These are phyloP conservation scores for Monosporascus sp. DNA, from an alignment of 2,329 filamentous ascomycete genomes.

Conservation along the genomic window DNA sequence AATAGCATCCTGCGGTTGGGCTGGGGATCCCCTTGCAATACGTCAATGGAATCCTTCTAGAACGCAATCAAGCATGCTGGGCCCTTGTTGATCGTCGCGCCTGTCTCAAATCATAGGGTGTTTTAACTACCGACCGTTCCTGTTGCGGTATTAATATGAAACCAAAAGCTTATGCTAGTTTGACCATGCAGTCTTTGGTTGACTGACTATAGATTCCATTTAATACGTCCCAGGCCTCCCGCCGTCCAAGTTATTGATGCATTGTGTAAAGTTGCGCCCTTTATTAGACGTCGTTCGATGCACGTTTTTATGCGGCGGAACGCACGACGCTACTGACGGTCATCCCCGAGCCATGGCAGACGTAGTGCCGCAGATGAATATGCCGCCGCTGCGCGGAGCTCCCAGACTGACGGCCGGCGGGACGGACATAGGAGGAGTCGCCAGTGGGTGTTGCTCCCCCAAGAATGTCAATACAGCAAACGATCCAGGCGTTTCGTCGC, in stretches of 20 bases:
- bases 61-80: background rate
- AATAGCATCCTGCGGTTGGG: background rate
- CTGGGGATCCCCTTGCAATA: background rate
- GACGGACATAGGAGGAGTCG: background rate
- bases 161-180: background rate
- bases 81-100: background rate
- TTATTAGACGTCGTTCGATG: background rate
- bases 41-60: background rate
- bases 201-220: no score
- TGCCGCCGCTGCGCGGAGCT: background rate
- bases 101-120: background rate
- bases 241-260: constrained; percentile 1
- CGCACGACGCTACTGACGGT: background rate
- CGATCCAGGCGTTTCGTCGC: background rate
- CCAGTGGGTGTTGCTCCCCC: background rate
- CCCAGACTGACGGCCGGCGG: background rate
- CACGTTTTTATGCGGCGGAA: background rate
- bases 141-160: background rate
- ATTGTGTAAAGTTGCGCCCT: constrained; percentile 1
- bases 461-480: background rate
- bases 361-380: background rate
- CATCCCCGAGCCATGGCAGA: background rate
- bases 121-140: background rate
- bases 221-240: no score
- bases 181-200: background rate